Evolutionary conservation across 345 rosid genomes (phyloP), one percentile per base, ranked within the genome.

Genomic region (Jatropha curcas): DNA sequence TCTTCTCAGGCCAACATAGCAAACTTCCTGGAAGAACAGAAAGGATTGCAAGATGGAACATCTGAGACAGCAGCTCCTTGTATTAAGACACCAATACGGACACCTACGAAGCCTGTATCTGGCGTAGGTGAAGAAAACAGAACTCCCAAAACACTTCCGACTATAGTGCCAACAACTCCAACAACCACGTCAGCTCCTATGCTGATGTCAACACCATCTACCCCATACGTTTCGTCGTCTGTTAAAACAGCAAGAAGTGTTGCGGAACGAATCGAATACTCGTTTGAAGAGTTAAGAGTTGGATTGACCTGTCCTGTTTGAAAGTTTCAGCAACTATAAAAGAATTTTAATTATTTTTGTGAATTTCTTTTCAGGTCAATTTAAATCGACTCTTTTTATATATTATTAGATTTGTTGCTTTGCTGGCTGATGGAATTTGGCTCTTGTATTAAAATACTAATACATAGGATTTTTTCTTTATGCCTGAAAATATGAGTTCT

Each of bases 121-220:
- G 64, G 25, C 12, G 71, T 64, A 30, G 70, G 76, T 0, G 89
- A 81, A 20, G 90, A 82, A 55, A 78, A 77, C 71, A 72, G 50
- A 73, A 78, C 80, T 5, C 88, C 84, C 2, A 75, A 71, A 51
- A 58, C 74, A 8, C 63, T 65, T 70, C 77, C 80, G 16, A 53
- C 71, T 77, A 76, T 80, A n/a, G 81, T 76, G 72, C 84, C 91
- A 2, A 56, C 71, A 10, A 86, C 93, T 35, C 89, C 92, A n/a
- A 77, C 82, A 66, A 81, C 84, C 24, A 14, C 70, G 4, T 82
- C 88, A 12, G 81, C 76, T 45, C 81, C 92, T 27, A 91, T 88
- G 97, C 74, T 74, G 65, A 86, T 80, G 73, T 65, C 48, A 57
- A 88, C 94, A 48, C 91, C 94, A 51, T 78, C 86, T 52, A 82